Evolutionary conservation across 1,284 basidiomycete genomes (phyloP), one percentile per base, ranked within the genome.

Genomic region (Cystobasidium pallidum): DNA sequence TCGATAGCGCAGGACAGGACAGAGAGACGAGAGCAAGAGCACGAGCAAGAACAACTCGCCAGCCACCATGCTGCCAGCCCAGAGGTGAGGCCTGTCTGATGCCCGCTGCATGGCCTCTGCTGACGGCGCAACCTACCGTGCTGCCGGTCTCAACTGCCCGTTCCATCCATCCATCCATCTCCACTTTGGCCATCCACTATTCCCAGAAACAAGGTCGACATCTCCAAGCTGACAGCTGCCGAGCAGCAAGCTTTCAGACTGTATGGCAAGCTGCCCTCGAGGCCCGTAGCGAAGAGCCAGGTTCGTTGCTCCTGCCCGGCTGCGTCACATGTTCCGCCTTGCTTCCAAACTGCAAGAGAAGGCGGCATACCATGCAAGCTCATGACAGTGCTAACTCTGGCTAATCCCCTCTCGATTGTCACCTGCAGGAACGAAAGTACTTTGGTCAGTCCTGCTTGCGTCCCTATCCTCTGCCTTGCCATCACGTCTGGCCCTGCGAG

Each of bases 181-280:
- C 41, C 54, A 26, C 55, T 45, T n/a, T 3, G 3, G 19, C 32
- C 30, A n/a, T 34, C 30, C 15, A 36, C 54, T 4, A 13, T 7
- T 28, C 10, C 26, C 70, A 66, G 70, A 43, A 72, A 65, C 70
- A 66, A 65, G 63, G 63, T 66, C 62, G 63, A 72, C 57, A 67
- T 73, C 36, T 79, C 95, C 91, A 88, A 88, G 80, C 83, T 97
- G 83, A 88, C 86, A 76, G 89, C 91, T 80, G 90, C 96, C 83
- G 94, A 98, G 84, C 88, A 94, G 83, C 91, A 93, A 84, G 87
- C 96, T 76, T 94, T 96, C 84, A 87, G 89, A 79, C 87, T 93
- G 80, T 98, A 98, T 83, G 94, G 94, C 75, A 95, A 94, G 83
- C 84, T 96, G 34, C 94, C 94, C 19, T 88, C 54, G 36, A 68